phyloP scores from a whole-genome alignment of 108 stramenopile genomes.

The Conticribra weissflogii region DNA sequence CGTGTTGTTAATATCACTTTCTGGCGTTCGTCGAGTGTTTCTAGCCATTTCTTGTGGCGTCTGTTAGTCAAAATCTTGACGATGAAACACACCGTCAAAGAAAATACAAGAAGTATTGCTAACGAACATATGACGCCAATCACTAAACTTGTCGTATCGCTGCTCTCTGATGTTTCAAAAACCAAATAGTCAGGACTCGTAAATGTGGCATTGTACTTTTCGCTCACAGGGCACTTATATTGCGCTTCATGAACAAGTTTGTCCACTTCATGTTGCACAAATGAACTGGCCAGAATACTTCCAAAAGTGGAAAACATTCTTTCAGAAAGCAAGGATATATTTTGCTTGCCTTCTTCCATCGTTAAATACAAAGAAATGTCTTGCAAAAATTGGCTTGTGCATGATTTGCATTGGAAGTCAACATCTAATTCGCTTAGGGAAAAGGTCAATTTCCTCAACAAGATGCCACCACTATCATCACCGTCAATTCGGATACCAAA shows the following conservation, averaged over 20 bases:
- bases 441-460: constrained; percentile 25
- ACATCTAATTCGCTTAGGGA: constrained; percentile 36
- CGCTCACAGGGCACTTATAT: constrained; percentile 57
- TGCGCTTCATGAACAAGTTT: constrained; percentile 53
- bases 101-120: constrained; percentile 20
- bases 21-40: constrained; percentile 34
- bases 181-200: constrained; percentile 24
- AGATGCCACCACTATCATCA: constrained; percentile 15
- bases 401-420: constrained; percentile 48
- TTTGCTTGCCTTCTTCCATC: constrained; percentile 28
- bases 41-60: constrained; percentile 55
- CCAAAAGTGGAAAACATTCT: constrained; percentile 39
- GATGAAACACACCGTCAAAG: background rate
- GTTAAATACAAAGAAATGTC: constrained; percentile 41
- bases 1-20: constrained; percentile 18
- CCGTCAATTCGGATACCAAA: constrained; percentile 28
- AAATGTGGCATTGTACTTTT: constrained; percentile 43
- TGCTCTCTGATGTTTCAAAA: background rate
- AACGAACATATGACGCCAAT: constrained; percentile 31
- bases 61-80: constrained; percentile 37
- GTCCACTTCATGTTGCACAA: constrained; percentile 60
- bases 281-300: constrained; percentile 49
- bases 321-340: constrained; percentile 46
- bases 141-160: constrained; percentile 7
- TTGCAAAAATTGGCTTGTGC: constrained; percentile 53